phyloP scores from a whole-genome alignment of 805 yeast genomes.

The Candida fluviatilis region DNA sequence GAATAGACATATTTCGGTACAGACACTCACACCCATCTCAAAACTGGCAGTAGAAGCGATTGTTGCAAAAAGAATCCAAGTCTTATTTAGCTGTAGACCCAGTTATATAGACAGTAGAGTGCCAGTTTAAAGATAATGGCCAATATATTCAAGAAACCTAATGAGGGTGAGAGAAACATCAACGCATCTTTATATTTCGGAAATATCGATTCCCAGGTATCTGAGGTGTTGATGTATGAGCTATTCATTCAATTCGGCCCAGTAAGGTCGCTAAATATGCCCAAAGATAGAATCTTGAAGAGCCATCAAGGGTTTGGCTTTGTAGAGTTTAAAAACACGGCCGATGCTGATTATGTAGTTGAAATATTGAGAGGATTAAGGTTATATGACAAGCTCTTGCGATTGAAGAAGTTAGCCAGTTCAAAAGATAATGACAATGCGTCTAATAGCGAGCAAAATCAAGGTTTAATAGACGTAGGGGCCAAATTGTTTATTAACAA shows the following conservation, averaged over 20 bases:
- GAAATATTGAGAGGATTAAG: slow-evolving; percentile 56
- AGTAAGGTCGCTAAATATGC: slow-evolving; percentile 62
- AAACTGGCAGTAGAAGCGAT: not conserved
- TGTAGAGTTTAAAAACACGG: slow-evolving; percentile 57
- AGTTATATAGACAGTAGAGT: too few relatives aligned
- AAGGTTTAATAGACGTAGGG: slow-evolving; percentile 38
- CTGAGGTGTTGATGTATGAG: slow-evolving; percentile 72
- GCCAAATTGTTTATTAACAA: slow-evolving; percentile 55
- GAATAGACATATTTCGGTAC: too few relatives aligned
- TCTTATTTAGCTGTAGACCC: too few relatives aligned
- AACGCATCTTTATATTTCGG: slow-evolving; percentile 75
- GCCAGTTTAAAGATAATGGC: slow-evolving; percentile 19
- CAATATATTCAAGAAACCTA: slow-evolving; percentile 28
- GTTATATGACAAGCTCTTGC: slow-evolving; percentile 57
- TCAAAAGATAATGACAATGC: slow-evolving; percentile 13
- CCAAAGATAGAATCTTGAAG: slow-evolving; percentile 69
- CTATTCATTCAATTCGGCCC: slow-evolving; percentile 85
- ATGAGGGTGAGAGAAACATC: slow-evolving; percentile 49
- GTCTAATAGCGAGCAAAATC: not conserved
- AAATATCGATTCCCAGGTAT: slow-evolving; percentile 71
- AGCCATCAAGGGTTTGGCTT: slow-evolving; percentile 87
- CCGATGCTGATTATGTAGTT: slow-evolving; percentile 69
- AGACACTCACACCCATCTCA: too few relatives aligned
- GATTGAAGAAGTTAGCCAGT: slow-evolving; percentile 41
- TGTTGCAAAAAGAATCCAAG: not conserved